Evolutionary conservation across 192 early-diverging fungal species (phyloP), one percentile per base, ranked within the genome.

Genomic region (Glomus cerebriforme): DNA sequence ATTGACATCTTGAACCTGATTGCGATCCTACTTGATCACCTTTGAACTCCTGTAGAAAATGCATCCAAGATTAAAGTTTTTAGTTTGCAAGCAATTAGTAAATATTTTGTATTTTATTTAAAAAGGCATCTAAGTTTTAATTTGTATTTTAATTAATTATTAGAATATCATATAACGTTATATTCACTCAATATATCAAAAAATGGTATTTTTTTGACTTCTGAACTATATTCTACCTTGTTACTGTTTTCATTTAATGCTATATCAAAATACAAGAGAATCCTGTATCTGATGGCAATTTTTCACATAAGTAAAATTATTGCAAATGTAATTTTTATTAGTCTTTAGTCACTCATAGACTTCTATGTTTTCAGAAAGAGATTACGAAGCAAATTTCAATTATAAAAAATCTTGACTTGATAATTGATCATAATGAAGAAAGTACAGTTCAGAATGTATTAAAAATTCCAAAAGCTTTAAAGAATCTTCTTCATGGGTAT

Each of bases 1-100:
- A 78, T 29, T 37, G 77, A 78, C 66, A 78, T 78, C 47, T 26
- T 78, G 29, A 78, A 78, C 32, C 22, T 78, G 66, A 49, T 78
- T 54, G 39, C 65, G 19, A 29, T 78, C 29, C 39, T 78, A 7
- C 77, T 68, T 15, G 63, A 78, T 8, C 65, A 78, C 54, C 65
- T 78, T 15, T 4, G n/a, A 27, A 2, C 12, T 27, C 13, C 26
- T 3, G 67, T 78, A 70, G 49, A 78, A 43, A 45, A 8, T 1
- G 77, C 37, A 10, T 54, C 65, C 0, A 34, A 78, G 10, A 78
- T 78, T 47, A 78, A 78, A 70, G 77, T 78, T n/a, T 68, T 78
- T 34, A 78, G 77, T 54, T 54, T 69, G 24, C 77, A 78, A 34
- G 77, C 45, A 19, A 78, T 78, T 34, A 39, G 65, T 72, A 68